A percentile compares a stretch with the other conserved stretches of the same genome.
Conservation (phyloP, 805 yeast species). For the Kregervanrija delftensis region DNA sequence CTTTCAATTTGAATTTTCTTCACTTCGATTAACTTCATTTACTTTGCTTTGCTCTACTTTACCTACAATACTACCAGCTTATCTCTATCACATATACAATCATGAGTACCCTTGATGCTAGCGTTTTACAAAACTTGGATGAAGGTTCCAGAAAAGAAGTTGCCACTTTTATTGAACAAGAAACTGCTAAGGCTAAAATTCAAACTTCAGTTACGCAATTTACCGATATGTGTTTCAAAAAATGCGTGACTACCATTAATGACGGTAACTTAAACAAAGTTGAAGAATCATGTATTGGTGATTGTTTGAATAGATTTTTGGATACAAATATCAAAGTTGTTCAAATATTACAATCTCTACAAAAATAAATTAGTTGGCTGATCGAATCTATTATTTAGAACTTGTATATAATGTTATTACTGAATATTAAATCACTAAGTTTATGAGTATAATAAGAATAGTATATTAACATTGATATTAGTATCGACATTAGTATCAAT, state of each 20-base stretch:
- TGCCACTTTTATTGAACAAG: slow-evolving; percentile 68
- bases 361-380: slow-evolving; percentile 4
- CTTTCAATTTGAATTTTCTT: not conserved
- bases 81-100: not conserved
- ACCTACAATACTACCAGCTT: too few relatives aligned
- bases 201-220: slow-evolving; percentile 81
- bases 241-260: slow-evolving; percentile 54
- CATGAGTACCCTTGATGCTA: slow-evolving; percentile 24
- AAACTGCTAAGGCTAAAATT: slow-evolving; percentile 80
- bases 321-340: slow-evolving; percentile 86
- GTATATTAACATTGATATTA: too few relatives aligned
- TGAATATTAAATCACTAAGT: too few relatives aligned
- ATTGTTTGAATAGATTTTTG: slow-evolving; percentile 79
- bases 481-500: too few relatives aligned
- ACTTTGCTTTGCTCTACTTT: too few relatives aligned
- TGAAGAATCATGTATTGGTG: slow-evolving; percentile 69
- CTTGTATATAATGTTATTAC: too few relatives aligned
- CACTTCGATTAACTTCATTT: not conserved
- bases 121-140: slow-evolving; percentile 37
- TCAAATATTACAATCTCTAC: slow-evolving; percentile 31
- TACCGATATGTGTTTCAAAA: slow-evolving; percentile 87
- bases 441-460: too few relatives aligned
- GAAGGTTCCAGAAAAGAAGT: slow-evolving; percentile 70
- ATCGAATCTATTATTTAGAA: too few relatives aligned
- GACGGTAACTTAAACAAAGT: slow-evolving; percentile 41